Evolutionary conservation across 257 asterid species (phyloP), one percentile per base, ranked within the genome.

Genomic region (Plantago major): DNA sequence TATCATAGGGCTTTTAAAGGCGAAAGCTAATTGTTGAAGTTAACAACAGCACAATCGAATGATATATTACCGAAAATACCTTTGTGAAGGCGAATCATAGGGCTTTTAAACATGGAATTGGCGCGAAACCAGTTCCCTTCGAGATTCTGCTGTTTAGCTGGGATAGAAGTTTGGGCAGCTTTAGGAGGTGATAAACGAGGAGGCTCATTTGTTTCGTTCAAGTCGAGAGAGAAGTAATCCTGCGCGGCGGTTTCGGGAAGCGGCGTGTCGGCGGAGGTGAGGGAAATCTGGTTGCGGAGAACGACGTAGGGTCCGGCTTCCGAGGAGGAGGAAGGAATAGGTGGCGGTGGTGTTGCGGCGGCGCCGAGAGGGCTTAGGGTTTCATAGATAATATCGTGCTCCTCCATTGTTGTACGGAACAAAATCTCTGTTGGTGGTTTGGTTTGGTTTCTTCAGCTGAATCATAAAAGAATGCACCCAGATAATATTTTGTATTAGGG

Each of bases 111-210:
- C 62, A 89, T 81, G 55, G 81, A 83, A 68, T 79, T 81, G 60
- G 86, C 75, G n/a, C 79, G 79, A 79, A 93, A 93, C 99, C 99
- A 93, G 74, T 59, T 85, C 50, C 96, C 95, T 57, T 93, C 99
- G 10, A 89, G 76, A 18, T 74, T 79, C 74, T 82, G 76, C 67
- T 64, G 74, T 42, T 63, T 54, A 59, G 71, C 72, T 46, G 79
- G 77, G 42, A 71, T 42, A 30, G 78, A 63, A 63, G 61, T 51
- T 11, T 72, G 3, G 3, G 37, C 71, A 17, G 40, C 49, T 7
- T 62, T 59, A 30, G 48, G 11, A 49, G 47, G 8, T 28, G 67
- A 14, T 42, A 49, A 50, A 51, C 66, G 44, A 9, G 22, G 16
- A 30, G 26, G 75, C 6, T 70, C 72, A 11, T 66, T 83, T 0